Percentiles rank a stretch among this genome's conserved stretches.
Evolutionary conservation across 768 basidiomycete genomes (phyloP).

Genomic region (Tylopilus sp.): DNA sequence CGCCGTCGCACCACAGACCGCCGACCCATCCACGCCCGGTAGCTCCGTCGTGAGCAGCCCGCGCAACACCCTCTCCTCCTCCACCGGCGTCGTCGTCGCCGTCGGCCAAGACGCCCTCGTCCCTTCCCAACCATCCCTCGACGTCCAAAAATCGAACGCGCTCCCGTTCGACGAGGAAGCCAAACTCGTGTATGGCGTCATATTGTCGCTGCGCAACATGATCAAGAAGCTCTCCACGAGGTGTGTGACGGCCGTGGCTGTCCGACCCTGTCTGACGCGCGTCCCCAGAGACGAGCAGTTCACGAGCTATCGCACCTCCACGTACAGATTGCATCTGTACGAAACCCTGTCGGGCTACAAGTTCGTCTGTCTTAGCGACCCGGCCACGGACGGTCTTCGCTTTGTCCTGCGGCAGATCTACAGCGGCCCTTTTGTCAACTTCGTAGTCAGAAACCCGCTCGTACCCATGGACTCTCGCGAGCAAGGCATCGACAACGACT

Average conservation of each 20-base stretch:
- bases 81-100: constrained; percentile 68
- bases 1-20: constrained; percentile 43
- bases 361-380: constrained; percentile 92
- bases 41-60: constrained; percentile 51
- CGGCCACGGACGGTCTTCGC: constrained; percentile 76
- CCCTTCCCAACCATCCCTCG: constrained; percentile 17
- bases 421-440: constrained; percentile 90
- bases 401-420: constrained; percentile 86
- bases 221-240: constrained; percentile 88
- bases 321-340: constrained; percentile 91
- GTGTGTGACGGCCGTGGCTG: constrained; percentile 29
- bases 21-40: constrained; percentile 32
- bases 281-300: constrained; percentile 80
- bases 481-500: constrained; percentile 90
- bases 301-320: constrained; percentile 83
- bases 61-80: constrained; percentile 61
- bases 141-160: constrained; percentile 39
- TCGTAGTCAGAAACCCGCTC: constrained; percentile 90
- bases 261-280: neutral
- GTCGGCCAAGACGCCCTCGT: constrained; percentile 41
- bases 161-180: constrained; percentile 96
- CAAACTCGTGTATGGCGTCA: constrained; percentile 95
- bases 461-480: constrained; percentile 78
- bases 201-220: constrained; percentile 91
- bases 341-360: constrained; percentile 92